Evolutionary conservation across 1,284 basidiomycete species (phyloP), one percentile per base, ranked within the genome.

Genomic region (Puccinia polysora): DNA sequence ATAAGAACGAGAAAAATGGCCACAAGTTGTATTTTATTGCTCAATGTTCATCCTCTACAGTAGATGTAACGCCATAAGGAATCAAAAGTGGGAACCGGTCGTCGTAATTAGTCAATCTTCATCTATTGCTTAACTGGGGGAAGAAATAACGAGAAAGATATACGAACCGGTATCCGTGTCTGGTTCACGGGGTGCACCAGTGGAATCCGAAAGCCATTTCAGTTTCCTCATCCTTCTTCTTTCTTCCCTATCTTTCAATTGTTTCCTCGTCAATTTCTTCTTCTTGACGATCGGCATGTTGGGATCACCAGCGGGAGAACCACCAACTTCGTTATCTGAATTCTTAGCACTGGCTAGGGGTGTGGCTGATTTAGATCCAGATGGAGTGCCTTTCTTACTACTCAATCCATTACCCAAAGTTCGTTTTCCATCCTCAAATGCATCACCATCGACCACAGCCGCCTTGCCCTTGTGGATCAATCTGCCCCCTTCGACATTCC

Each of bases 401-500:
- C 87, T 88, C 79, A 84, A 88, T 23, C 86, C 85, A 23, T 85
- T 85, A 79, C 84, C 87, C 73, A 78, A 83, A 67, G 72, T 62
- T 71, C 78, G 78, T 74, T 77, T 78, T 32, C 76, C 78, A 65
- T 81, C 83, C 74, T 83, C 83, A 77, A 85, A 85, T 4, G 83
- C 84, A 76, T 95, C 91, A 75, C 70, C 70, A 20, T 93, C 91
- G 50, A 93, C 84, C 40, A 93, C 83, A 43, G 89, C 86, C 14
- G 84, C 83, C 81, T 96, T 97, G 78, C 91, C 94, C 82, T 91
- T 87, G 76, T 90, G 89, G 23, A 87, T 88, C 81, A 98, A 85
- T 30, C 85, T 84, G 40, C 92, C 92, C 43, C 80, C 85, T 65
- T 83, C 82, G 76, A 83, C 83, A 76, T 83, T 81, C 84, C 84